Conservation (phyloP, 176 grass and related monocot species). For the Chloris gayana region DNA sequence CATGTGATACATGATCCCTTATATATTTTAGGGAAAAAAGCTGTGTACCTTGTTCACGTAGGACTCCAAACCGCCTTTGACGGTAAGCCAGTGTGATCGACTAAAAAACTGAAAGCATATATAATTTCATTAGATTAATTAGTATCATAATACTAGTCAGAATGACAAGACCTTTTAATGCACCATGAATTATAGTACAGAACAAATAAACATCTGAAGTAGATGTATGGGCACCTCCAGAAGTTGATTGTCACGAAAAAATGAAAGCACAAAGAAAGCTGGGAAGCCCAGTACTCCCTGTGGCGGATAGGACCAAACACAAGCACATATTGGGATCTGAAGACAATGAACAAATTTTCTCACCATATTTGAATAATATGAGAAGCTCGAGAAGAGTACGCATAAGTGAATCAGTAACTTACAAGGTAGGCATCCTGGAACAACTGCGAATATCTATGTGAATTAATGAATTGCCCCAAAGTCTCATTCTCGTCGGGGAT, state of each 20-base stretch:
- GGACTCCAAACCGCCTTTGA: constrained; percentile 69
- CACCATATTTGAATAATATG: not conserved
- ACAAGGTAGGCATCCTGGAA: constrained; percentile 84
- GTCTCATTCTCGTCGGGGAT: constrained; percentile 71
- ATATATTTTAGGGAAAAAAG: not conserved
- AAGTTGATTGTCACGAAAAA: constrained; percentile 79
- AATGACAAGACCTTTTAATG: constrained; percentile 30
- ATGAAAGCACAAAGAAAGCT: constrained; percentile 84
- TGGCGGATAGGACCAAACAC: constrained; percentile 79
- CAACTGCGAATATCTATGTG: constrained; percentile 68
- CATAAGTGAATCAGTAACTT: constrained; percentile 6
- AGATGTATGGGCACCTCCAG: constrained; percentile 50
- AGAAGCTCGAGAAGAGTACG: not conserved
- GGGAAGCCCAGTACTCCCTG: constrained; percentile 76
- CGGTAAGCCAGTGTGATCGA: constrained; percentile 75
- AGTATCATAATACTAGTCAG: not conserved
- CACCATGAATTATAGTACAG: constrained; percentile 16
- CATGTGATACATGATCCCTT: not conserved
- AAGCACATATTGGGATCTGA: constrained; percentile 78
- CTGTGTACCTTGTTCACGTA: constrained; percentile 61
- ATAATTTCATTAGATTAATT: not conserved
- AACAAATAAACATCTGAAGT: not conserved
- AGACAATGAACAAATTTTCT: not conserved
- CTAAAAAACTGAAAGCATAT: constrained; percentile 63
- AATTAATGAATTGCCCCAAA: constrained; percentile 65